A percentile compares a stretch with the other conserved stretches of the same genome.
phyloP scores from a whole-genome alignment of 2,329 filamentous ascomycete species.

The Nigrograna mackinnonii region DNA sequence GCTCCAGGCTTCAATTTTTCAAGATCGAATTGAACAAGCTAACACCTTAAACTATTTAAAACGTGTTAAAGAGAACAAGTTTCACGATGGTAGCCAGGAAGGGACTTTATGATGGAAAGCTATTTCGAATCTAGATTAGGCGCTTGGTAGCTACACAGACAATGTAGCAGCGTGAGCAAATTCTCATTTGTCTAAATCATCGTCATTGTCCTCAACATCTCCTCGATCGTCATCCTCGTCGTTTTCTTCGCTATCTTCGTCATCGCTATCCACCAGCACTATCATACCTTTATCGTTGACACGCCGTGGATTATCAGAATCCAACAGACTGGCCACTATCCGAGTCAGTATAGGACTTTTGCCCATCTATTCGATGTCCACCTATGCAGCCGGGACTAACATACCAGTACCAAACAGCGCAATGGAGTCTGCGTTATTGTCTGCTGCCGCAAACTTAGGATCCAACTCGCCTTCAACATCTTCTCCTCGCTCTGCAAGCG shows the following conservation, averaged over 20 bases:
- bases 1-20: slow-evolving; percentile 3
- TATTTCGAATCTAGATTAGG: too few relatives aligned
- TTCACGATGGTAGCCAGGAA: too few relatives aligned
- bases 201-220: background rate
- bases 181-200: background rate
- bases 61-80: too few relatives aligned
- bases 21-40: too few relatives aligned
- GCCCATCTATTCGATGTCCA: background rate
- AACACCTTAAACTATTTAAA: too few relatives aligned
- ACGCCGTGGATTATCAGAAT: background rate
- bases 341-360: background rate
- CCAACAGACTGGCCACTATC: background rate
- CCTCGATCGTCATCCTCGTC: background rate
- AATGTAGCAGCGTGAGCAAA: background rate
- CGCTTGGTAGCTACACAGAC: too few relatives aligned
- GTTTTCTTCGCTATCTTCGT: background rate
- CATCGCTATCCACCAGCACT: too few relatives aligned
- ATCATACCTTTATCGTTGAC: background rate
- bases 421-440: slow-evolving; percentile 14
- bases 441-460: slow-evolving; percentile 1
- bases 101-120: too few relatives aligned
- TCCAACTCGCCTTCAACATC: background rate
- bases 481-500: slow-evolving; percentile 1
- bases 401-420: slow-evolving; percentile 9
- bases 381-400: background rate